Conservation (phyloP, 31 red algal species). For the Endocladia muricata region DNA sequence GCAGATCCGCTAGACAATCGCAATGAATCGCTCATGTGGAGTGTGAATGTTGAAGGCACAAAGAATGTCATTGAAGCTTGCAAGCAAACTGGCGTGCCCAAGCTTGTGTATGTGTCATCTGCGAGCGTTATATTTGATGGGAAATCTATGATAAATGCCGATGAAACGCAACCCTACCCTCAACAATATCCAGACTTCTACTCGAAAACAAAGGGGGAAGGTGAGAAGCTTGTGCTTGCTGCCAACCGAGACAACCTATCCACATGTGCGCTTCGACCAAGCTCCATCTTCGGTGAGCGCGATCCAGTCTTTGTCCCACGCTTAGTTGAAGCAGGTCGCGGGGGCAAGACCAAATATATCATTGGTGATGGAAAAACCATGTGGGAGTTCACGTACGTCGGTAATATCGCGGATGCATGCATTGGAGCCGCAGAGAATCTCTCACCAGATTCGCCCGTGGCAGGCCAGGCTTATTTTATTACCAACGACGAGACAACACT, state of each 20-base stretch:
- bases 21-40: slow-evolving; percentile 74
- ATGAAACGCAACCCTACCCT: slow-evolving; percentile 70
- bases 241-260: slow-evolving; percentile 47
- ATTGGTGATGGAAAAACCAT: slow-evolving; percentile 81
- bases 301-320: slow-evolving; percentile 83
- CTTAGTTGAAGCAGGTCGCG: slow-evolving; percentile 63
- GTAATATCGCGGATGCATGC: slow-evolving; percentile 84
- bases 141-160: slow-evolving; percentile 61
- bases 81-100: slow-evolving; percentile 56
- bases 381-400: slow-evolving; percentile 94
- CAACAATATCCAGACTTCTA: slow-evolving; percentile 69
- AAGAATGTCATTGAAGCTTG: slow-evolving; percentile 85
- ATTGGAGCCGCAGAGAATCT: slow-evolving; percentile 39
- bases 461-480: slow-evolving; percentile 86
- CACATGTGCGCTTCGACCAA: slow-evolving; percentile 50
- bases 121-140: slow-evolving; percentile 90
- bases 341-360: slow-evolving; percentile 84
- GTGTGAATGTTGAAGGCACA: slow-evolving; percentile 83
- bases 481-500: slow-evolving; percentile 89
- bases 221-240: slow-evolving; percentile 57
- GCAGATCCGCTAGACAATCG: slow-evolving; percentile 48
- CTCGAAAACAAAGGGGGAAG: slow-evolving; percentile 84
- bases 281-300: slow-evolving; percentile 88
- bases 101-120: slow-evolving; percentile 85
- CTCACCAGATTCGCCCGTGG: slow-evolving; percentile 31